Base-by-base conservation (phyloP, 768 basidiomycete genomes). In the Pleurotus platypus region DNA sequence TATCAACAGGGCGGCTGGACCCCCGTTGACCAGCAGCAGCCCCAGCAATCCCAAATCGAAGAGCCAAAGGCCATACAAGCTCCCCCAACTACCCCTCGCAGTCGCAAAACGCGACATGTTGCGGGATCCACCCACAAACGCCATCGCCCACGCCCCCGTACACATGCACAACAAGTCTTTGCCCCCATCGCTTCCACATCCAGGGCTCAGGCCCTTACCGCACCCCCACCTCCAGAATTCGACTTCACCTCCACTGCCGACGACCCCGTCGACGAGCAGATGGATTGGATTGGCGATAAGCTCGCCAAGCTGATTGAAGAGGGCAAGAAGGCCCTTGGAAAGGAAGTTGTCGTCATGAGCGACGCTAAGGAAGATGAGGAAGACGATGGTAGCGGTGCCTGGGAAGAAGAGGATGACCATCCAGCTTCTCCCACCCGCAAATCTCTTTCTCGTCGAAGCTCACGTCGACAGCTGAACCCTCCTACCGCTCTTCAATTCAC, bases 211-310 rank as follows among this genome's bases (percentile, higher is more conserved):
- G 59, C 13, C 58, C 38, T 50, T 43, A 46, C 49, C 37, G 26
- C 42, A 59, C 45, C 30, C 46, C 46, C 64, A 57, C 56, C 49
- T 55, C 55, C 54, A 20, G 38, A 57, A 49, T 60, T 57, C 55
- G 43, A 54, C 39, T 11, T 39, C 24, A 38, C n/a, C 39, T 22
- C 16, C 16, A 11, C 51, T 38, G 22, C 37, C 22, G 51, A 54
- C n/a, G 51, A 54, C 51, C 51, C 51, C 15, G 51, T 54, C 51
- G 51, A 54, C 18, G 51, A 58, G 55, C 58, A 58, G 55, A 92
- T 92, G 87, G 88, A 90, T 62, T 90, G 88, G 88, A 87, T 92
- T 58, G 87, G 88, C 16, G 84, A 81, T 60, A 83, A 81, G 61
- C 79, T 94, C 27, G 69, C 81, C 24, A 72, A 71, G 58, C 80